Conservation (phyloP, 2,329 filamentous ascomycete species). For the Gnomoniopsis smithogilvyi region DNA sequence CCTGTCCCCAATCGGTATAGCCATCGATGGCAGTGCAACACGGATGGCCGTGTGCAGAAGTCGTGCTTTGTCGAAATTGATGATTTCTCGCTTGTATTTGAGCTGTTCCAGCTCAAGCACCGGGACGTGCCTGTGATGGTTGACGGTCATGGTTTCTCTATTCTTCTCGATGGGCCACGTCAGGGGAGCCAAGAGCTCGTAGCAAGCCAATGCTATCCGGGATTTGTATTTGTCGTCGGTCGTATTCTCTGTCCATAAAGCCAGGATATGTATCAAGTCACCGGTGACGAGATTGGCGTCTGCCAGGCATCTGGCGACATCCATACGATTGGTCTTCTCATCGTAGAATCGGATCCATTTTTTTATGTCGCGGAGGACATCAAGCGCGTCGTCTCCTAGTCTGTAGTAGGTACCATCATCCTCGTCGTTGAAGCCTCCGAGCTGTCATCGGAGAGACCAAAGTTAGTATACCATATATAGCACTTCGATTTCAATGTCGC, state of each 20-base stretch:
- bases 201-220: slow-evolving; percentile 76
- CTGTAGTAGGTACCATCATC: slow-evolving; percentile 75
- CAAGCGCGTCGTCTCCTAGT: slow-evolving; percentile 88
- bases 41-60: slow-evolving; percentile 80
- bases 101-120: slow-evolving; percentile 86
- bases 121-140: slow-evolving; percentile 88
- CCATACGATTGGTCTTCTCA: slow-evolving; percentile 88
- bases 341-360: slow-evolving; percentile 95
- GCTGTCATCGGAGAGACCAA: slow-evolving; percentile 44
- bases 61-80: slow-evolving; percentile 75
- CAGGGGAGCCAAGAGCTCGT: slow-evolving; percentile 86
- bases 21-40: slow-evolving; percentile 82
- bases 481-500: slow-evolving; percentile 3
- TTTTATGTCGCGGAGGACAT: slow-evolving; percentile 88
- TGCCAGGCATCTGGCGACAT: slow-evolving; percentile 88
- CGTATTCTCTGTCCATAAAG: slow-evolving; percentile 72
- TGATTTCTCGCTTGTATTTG: slow-evolving; percentile 81
- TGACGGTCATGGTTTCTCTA: slow-evolving; percentile 78
- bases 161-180: slow-evolving; percentile 91
- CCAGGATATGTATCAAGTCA: slow-evolving; percentile 86
- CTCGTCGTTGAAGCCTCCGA: slow-evolving; percentile 77
- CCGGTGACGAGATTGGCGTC: slow-evolving; percentile 90
- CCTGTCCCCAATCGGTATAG: slow-evolving; percentile 71
- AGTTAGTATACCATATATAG: slow-evolving; percentile 19
- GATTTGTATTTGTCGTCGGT: slow-evolving; percentile 72